phyloP scores from a whole-genome alignment of 345 rosid genomes.

The Melaleuca alternifolia region DNA sequence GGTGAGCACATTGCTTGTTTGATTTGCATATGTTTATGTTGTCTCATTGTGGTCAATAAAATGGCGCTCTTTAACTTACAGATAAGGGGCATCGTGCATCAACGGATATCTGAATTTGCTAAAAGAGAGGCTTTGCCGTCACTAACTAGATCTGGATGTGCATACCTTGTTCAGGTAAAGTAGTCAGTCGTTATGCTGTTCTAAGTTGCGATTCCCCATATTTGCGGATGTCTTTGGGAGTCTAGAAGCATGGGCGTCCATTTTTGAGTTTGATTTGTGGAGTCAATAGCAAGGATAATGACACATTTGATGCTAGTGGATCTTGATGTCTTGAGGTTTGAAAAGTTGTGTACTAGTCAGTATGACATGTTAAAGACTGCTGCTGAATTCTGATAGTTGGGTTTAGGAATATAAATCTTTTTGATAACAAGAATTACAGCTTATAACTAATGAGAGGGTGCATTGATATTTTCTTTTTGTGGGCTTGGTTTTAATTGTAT shows the following conservation, averaged over 20 bases:
- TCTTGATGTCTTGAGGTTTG: neutral
- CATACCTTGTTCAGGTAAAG: slow-evolving; percentile 87
- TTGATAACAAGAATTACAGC: neutral
- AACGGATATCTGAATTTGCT: slow-evolving; percentile 75
- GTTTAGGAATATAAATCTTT: neutral
- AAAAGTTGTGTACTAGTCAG: neutral
- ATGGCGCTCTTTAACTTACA: slow-evolving; percentile 8
- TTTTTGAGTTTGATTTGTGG: neutral
- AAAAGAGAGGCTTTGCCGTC: slow-evolving; percentile 90
- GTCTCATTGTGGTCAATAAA: neutral
- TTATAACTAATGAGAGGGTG: neutral
- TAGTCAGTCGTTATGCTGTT: neutral
- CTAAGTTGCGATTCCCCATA: neutral
- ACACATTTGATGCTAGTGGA: neutral
- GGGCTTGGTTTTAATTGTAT: neutral
- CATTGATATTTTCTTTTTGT: neutral
- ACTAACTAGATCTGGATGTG: slow-evolving; percentile 95
- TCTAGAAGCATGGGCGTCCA: neutral
- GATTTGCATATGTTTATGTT: neutral
- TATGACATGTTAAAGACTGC: neutral
- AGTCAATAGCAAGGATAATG: neutral
- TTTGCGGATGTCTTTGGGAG: neutral
- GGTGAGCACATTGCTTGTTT: slow-evolving; percentile 33
- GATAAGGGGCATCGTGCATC: slow-evolving; percentile 88
- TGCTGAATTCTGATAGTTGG: neutral